These are phyloP conservation scores for Corynespora cassiicola DNA, from an alignment of 2,329 filamentous ascomycete genomes.

Conservation along the genomic window DNA sequence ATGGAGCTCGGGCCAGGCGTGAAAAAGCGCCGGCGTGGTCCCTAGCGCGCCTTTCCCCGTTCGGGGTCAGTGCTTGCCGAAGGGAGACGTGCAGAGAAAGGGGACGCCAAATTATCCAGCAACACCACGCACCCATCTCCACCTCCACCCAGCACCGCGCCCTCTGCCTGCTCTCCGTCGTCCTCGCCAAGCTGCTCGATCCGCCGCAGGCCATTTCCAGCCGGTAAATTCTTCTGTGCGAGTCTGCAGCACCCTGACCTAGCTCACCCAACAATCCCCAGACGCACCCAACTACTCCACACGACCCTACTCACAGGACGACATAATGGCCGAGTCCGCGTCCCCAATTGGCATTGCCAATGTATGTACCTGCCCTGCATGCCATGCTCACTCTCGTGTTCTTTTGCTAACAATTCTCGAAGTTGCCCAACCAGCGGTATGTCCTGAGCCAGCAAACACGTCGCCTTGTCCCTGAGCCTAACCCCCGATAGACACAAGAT, in stretches of 20 bases:
- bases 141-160: conserved; percentile 2
- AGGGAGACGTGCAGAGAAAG: conserved; percentile 46
- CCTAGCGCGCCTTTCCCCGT: conserved; percentile 41
- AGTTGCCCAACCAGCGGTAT: conserved; percentile 75
- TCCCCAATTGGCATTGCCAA: conserved; percentile 78
- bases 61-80: conserved; percentile 46
- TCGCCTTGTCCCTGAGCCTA: conserved; percentile 35
- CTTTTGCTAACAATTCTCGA: conserved; percentile 42
- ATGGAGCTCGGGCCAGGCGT: conserved; percentile 29
- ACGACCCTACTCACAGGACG: conserved; percentile 24
- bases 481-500: conserved; percentile 68
- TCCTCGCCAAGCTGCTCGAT: neutral
- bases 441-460: conserved; percentile 26
- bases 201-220: neutral
- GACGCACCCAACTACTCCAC: conserved; percentile 25
- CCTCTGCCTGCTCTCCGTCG: neutral
- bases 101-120: conserved; percentile 46
- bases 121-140: conserved; percentile 27
- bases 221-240: conserved; percentile 2
- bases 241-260: conserved; percentile 1
- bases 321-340: conserved; percentile 67
- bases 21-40: conserved; percentile 25
- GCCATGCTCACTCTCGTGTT: too few species aligned
- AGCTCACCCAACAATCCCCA: conserved; percentile 24
- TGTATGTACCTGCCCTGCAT: conserved; percentile 57